Conservation (phyloP, 352 stramenopile species). For the Phytophthora meadii region DNA sequence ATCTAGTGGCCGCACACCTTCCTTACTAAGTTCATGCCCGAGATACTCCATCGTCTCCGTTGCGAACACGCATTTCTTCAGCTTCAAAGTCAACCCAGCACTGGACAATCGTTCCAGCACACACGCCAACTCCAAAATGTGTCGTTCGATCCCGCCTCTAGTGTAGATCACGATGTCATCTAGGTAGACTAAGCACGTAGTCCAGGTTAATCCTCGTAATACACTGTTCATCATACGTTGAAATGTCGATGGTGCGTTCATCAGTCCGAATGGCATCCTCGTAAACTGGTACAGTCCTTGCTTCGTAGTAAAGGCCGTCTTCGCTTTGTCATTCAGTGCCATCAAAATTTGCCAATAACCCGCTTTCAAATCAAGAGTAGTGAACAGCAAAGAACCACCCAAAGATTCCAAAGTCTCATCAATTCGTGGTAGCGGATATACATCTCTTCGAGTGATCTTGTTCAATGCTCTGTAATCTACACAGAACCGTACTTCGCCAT, state of each 20-base stretch:
- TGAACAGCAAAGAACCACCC: neutral
- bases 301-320: slow-evolving; percentile 1
- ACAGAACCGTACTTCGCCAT: no score
- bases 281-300: neutral
- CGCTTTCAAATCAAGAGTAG: neutral
- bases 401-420: neutral
- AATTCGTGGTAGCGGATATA: neutral
- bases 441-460: neutral
- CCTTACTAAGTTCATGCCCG: neutral
- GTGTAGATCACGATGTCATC: neutral
- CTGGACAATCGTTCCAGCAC: no score
- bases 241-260: neutral
- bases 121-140: no score
- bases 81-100: neutral
- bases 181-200: neutral
- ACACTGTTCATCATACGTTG: slow-evolving; percentile 1
- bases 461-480: slow-evolving; percentile 1
- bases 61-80: slow-evolving; percentile 2
- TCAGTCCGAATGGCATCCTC: neutral
- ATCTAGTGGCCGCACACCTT: neutral
- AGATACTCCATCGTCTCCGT: neutral
- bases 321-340: neutral
- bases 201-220: neutral
- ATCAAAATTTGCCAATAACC: slow-evolving; percentile 1
- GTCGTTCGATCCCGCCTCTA: neutral